These are phyloP conservation scores for Chaetomiaceae sp. DNA, from an alignment of 2,329 filamentous ascomycete genomes.

Conservation along the genomic window DNA sequence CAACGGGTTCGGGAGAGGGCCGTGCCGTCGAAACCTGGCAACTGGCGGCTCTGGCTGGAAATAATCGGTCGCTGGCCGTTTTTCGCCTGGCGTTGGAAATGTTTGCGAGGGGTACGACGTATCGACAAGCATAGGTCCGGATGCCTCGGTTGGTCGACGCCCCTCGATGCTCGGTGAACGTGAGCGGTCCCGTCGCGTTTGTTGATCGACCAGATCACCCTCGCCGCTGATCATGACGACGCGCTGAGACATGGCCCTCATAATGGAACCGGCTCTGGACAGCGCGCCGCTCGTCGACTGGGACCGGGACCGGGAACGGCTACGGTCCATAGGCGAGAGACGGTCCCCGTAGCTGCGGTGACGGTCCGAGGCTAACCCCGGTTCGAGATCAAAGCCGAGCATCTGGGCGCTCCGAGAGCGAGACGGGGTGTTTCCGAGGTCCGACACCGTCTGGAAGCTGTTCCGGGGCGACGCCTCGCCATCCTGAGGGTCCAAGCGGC, in stretches of 20 bases:
- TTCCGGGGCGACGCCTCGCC: constrained; percentile 43
- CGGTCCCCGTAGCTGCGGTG: constrained; percentile 55
- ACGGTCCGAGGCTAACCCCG: constrained; percentile 46
- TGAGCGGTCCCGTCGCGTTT: constrained; percentile 57
- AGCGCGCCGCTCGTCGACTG: constrained; percentile 61
- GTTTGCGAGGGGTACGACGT: constrained; percentile 50
- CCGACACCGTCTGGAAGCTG: constrained; percentile 55
- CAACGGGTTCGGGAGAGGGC: constrained; percentile 65
- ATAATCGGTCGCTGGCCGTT: constrained; percentile 30
- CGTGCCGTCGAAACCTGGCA: constrained; percentile 30
- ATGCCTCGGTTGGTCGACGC: constrained; percentile 47
- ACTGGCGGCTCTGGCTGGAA: constrained; percentile 30
- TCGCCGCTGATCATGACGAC: constrained; percentile 97
- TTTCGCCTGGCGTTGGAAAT: constrained; percentile 43
- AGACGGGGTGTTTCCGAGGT: constrained; percentile 52
- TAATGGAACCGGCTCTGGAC: constrained; percentile 67
- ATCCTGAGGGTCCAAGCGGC: constrained; percentile 40
- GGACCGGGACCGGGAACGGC: constrained; percentile 57
- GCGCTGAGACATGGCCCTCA: constrained; percentile 88
- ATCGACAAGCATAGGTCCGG: constrained; percentile 41
- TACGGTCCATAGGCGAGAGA: constrained; percentile 47
- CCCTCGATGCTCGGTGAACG: constrained; percentile 50
- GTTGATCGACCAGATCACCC: constrained; percentile 73
- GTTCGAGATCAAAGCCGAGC: constrained; percentile 56
- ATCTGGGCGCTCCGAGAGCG: constrained; percentile 47